phyloP scores from a whole-genome alignment of 1,139 yeast genomes.

The Blastobotrys capitulatus region DNA sequence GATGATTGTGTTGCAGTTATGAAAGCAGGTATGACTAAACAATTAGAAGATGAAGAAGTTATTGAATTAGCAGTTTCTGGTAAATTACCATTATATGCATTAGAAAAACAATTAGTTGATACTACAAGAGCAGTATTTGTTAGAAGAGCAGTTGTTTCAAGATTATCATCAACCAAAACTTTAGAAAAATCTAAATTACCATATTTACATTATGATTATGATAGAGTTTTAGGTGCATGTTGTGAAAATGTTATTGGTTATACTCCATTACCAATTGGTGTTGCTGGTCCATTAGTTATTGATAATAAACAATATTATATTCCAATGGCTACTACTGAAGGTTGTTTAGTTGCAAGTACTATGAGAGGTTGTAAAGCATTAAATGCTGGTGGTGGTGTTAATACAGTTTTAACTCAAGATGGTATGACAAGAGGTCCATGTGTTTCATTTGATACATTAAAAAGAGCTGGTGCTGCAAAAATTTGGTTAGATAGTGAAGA shows the following conservation, averaged over 20 bases:
- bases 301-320: conserved; percentile 84
- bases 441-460: conserved; percentile 75
- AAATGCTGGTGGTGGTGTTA: conserved; percentile 94
- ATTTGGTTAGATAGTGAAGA: conserved; percentile 94
- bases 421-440: conserved; percentile 99
- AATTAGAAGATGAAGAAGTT: conserved; percentile 68
- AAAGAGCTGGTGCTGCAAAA: conserved; percentile 92
- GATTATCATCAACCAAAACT: conserved; percentile 75
- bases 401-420: conserved; percentile 86
- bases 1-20: conserved; percentile 60
- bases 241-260: conserved; percentile 97
- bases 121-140: conserved; percentile 87
- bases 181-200: conserved; percentile 72
- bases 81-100: conserved; percentile 83
- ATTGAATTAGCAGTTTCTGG: conserved; percentile 66
- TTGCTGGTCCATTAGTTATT: conserved; percentile 92
- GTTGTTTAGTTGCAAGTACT: conserved; percentile 95
- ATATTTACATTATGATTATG: conserved; percentile 78
- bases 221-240: conserved; percentile 96
- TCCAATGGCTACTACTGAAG: conserved; percentile 99
- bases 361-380: conserved; percentile 99
- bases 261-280: conserved; percentile 94
- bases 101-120: conserved; percentile 85
- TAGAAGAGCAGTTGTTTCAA: conserved; percentile 87
- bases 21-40: conserved; percentile 67